Base-by-base conservation (phyloP, 139 green algal species). In the Pedinophyceae sp. region DNA sequence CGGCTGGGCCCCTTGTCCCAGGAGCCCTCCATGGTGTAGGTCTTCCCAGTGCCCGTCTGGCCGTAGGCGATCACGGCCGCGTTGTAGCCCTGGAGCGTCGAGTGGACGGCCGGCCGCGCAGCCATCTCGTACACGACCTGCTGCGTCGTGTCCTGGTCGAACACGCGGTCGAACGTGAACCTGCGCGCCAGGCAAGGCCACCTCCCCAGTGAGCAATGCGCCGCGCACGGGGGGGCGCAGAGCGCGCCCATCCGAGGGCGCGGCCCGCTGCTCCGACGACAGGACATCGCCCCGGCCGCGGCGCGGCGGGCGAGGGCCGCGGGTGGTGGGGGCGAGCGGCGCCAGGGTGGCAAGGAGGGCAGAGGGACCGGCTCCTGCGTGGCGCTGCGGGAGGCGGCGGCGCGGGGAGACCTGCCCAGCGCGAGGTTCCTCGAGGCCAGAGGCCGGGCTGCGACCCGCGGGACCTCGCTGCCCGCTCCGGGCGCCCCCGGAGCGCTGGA, bases 121-220 rank as follows among this genome's bases (percentile, higher is more conserved):
- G 65, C 77, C 20, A 78, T 55, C 16, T 68, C 34, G 50, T 96
- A 97, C 38, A 97, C 64, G 19, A 84, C 60, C 51, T 83, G 60
- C 62, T 97, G 86, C 2, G 20, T 67, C 50, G 55, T 66, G 40
- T 81, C 60, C 38, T 86, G 76, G 25, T 80, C 74, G 57, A 89
- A 95, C 53, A 95, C 84, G 27, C 77, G 69, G 60, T 97, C 88
- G 65, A 95, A 97, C 1, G 76, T 87, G 68, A 94, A 95, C 50
- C n/a, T n/a, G n/a, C n/a, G n/a, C n/a, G n/a, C n/a, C n/a, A n/a
- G n/a, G n/a, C n/a, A n/a, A n/a, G n/a, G n/a, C n/a, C n/a, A n/a
- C n/a, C n/a, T n/a, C n/a, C n/a, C n/a, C n/a, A n/a, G n/a, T n/a
- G n/a, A n/a, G n/a, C n/a, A n/a, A n/a, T n/a, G n/a, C n/a, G n/a